Conservation (phyloP, 169 alveolate genomes). For the Plasmodium ovale region DNA sequence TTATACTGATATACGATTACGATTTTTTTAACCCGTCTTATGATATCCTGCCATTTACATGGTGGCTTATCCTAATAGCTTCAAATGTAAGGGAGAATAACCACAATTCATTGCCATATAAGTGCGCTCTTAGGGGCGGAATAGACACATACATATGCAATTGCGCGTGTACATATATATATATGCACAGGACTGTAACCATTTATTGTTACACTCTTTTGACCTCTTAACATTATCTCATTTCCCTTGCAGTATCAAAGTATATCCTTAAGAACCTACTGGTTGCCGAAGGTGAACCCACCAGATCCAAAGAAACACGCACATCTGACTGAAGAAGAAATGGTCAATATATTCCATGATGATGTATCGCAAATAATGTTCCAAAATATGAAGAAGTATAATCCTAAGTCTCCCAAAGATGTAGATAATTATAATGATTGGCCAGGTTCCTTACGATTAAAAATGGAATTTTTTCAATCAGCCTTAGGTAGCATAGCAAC, state of each 20-base stretch:
- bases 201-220: neutral
- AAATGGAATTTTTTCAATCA: slow-evolving; percentile 29
- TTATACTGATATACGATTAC: slow-evolving; percentile 37
- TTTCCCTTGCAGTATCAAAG: slow-evolving; percentile 24
- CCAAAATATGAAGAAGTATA: slow-evolving; percentile 55
- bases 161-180: neutral
- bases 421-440: slow-evolving; percentile 69
- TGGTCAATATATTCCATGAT: slow-evolving; percentile 53
- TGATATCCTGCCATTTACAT: slow-evolving; percentile 54
- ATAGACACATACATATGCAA: neutral
- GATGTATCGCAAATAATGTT: slow-evolving; percentile 73
- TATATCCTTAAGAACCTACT: slow-evolving; percentile 23
- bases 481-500: slow-evolving; percentile 51
- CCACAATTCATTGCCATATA: no score
- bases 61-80: slow-evolving; percentile 38
- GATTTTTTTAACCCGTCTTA: slow-evolving; percentile 58
- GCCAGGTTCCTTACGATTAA: slow-evolving; percentile 71
- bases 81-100: slow-evolving; percentile 21
- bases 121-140: no score
- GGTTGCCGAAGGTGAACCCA: slow-evolving; percentile 67
- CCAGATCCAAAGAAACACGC: slow-evolving; percentile 42
- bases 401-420: slow-evolving; percentile 63
- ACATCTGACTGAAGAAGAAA: slow-evolving; percentile 38
- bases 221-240: no score
- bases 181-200: neutral